phyloP scores from a whole-genome alignment of 768 basidiomycete genomes.

The Termitomyces sp. region DNA sequence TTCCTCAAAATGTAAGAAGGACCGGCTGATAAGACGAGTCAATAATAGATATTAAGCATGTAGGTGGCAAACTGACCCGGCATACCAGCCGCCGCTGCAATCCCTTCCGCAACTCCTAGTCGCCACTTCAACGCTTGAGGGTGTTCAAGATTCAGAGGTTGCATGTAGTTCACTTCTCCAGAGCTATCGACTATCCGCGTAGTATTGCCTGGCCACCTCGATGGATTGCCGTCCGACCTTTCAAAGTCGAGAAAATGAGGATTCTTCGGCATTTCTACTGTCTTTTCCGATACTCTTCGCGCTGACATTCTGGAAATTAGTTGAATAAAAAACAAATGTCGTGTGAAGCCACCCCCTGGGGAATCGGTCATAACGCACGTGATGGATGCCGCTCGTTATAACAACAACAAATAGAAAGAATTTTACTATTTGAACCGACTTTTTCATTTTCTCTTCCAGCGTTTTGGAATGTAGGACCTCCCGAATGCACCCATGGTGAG shows the following conservation, averaged over 20 bases:
- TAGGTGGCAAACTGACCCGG: conserved; percentile 36
- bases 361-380: not conserved
- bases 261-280: conserved; percentile 39
- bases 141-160: conserved; percentile 46
- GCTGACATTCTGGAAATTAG: conserved; percentile 19
- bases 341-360: not conserved
- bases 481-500: not conserved
- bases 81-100: conserved; percentile 38
- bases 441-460: not conserved
- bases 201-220: conserved; percentile 55
- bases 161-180: conserved; percentile 72
- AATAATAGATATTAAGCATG: not conserved
- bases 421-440: not conserved
- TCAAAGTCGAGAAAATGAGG: conserved; percentile 55
- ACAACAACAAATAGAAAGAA: conserved; percentile 4
- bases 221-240: conserved; percentile 52
- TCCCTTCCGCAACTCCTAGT: conserved; percentile 32
- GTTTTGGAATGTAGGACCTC: too few relatives aligned
- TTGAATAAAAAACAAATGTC: not conserved
- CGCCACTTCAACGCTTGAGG: conserved; percentile 57
- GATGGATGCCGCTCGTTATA: not conserved
- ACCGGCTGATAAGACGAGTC: conserved; percentile 33
- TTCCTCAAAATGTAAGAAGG: conserved; percentile 52
- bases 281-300: conserved; percentile 23
- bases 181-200: conserved; percentile 47